Base-by-base conservation (phyloP, 2,329 filamentous ascomycete genomes). In the Tolypocladium nubicola region DNA sequence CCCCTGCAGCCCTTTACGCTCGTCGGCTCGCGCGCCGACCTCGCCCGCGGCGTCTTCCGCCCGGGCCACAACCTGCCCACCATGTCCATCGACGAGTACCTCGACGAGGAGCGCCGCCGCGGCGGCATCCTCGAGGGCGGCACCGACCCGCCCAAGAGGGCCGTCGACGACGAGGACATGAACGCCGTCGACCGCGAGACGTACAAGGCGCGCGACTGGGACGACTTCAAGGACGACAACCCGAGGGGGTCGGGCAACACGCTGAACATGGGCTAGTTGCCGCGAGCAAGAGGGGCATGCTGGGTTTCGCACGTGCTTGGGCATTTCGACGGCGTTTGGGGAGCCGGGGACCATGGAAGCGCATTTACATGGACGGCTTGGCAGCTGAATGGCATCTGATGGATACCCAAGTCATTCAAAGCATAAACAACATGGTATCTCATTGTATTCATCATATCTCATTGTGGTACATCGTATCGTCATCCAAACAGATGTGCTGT, bases 81-180 rank as follows among this genome's bases (percentile, higher is more conserved):
- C 3, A 97, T 99, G 94, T 89, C 85, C 1, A 97, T 99, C 60
- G 94, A 99, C 65, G 94, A 99, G 75, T 99, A 97, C 68, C 78
- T 99, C 19, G 94, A 95, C 55, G 93, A 97, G 72, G 94, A 97
- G 75, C 82, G 82, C 67, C 81, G 83, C 63, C 79, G 89, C 61
- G 94, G 94, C 19, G 90, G 90, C 23, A 92, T 99, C 58, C 89
- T 97, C 57, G 88, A 97, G 68, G 94, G 92, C 40, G 91, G 91
- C 37, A 92, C 92, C 21, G 88, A 89, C 65, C 83, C 87, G 62
- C 75, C 83, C 33, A 78, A 79, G 61, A 82, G 85, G 1, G 86
- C 90, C 70, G 82, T 89, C 7, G 89, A 99, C 68, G 94, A 97
- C 75, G 94, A 99, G 69, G 84, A 97, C 68, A 75, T 89, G 60